Base-by-base conservation (phyloP, 257 asterid genomes). In the Buddleja alternifolia region DNA sequence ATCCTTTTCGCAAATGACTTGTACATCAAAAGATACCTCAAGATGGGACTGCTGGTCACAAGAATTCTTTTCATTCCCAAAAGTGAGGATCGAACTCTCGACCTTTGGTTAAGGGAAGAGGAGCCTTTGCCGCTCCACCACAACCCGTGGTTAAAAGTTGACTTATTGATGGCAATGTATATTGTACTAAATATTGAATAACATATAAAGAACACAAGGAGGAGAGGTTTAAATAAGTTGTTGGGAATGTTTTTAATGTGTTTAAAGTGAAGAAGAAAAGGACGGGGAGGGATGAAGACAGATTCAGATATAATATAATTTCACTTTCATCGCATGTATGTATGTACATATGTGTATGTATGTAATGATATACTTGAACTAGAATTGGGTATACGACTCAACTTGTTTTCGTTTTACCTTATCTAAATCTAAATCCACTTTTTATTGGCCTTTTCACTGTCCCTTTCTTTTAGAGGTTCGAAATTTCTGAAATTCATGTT, bases 231-330 rank as follows among this genome's bases (percentile, higher is more conserved):
- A 10, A 34, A 25, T 23, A 64, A 57, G 57, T 1, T 69, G 25
- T 34, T 53, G 66, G 19, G 50, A 53, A 46, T 75, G 73, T 40
- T 44, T 60, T 67, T 67, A 24, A 44, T 37, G 8, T 17, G 19
- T 41, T 11, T 40, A 23, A 60, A 40, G 23, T 10, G 68, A 15
- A 9, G 42, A 56, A 56, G 69, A 73, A 73, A 69, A 69, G 45
- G 78, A 67, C 78, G 14, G 39, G 25, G 46, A 62, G 8, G 23
- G 34, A 29, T 29, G 34, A 29, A 29, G 34, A 20, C 16, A 63
- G 73, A 78, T 78, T 70, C 72, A 77, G 56, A 65, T 50, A 19
- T 24, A 14, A 15, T 51, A 39, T 23, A 40, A 17, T 12, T 17
- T 1, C 9, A 4, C 1, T n/a, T 48, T 48, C 7, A 19, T 15